These are phyloP conservation scores for Tylopilus intermedius DNA, from an alignment of 768 basidiomycete genomes.

Conservation along the genomic window DNA sequence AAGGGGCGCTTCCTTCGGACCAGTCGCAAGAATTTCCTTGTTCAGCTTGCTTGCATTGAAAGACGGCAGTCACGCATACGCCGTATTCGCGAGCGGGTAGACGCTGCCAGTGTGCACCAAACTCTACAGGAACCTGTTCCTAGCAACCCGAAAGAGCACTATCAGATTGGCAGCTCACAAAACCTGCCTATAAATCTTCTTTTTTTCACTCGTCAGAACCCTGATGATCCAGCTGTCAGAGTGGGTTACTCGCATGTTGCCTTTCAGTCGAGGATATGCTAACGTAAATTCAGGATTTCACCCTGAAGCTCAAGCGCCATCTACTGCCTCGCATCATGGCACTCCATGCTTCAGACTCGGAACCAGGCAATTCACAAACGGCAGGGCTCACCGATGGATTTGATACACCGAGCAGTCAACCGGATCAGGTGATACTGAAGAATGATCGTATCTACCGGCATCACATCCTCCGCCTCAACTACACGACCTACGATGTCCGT, in stretches of 20 bases:
- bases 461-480: background rate
- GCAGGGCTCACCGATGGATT: background rate
- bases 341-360: background rate
- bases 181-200: background rate
- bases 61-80: background rate
- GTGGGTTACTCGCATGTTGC: background rate
- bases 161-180: background rate
- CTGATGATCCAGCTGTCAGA: background rate
- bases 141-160: background rate
- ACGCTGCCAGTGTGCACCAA: no score
- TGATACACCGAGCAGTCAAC: background rate
- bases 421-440: background rate
- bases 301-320: background rate
- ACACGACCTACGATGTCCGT: background rate
- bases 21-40: background rate
- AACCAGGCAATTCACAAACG: background rate
- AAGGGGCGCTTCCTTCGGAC: background rate
- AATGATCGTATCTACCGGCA: background rate
- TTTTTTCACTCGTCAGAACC: background rate
- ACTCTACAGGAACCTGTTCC: background rate
- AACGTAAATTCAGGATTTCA: background rate
- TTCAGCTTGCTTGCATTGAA: background rate
- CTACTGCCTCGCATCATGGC: background rate
- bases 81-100: background rate
- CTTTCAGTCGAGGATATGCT: no score